Base-by-base conservation (phyloP, 2,329 filamentous ascomycete species). In the Colletotrichum sp. region DNA sequence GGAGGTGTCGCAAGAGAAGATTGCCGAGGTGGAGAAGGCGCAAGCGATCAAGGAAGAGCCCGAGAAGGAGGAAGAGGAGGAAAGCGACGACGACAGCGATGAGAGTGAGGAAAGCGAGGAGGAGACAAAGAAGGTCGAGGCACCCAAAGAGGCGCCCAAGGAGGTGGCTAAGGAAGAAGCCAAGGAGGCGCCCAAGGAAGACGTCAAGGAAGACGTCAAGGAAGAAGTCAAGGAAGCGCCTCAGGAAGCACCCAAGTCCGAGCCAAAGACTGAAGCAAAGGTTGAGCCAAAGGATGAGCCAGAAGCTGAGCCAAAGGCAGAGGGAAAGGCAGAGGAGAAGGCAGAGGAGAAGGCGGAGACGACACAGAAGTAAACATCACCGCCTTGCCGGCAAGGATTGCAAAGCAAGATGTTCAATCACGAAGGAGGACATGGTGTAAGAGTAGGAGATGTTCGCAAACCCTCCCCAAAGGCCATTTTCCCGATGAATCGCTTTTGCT, bases 61-160 rank as follows among this genome's bases (percentile, higher is more conserved):
- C 1, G 83, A 84, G 59, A 69, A 81, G 28, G 84, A 87, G 72
- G 63, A 81, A 6, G 77, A 78, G 3, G 78, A 81, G 2, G 80
- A 83, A 0, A 80, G 81, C 1, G 80, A 83, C 3, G 80, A 82
- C 13, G 78, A 79, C 4, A 74, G 79, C 10, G 78, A 80, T 3
- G 78, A 80, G 7, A 79, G 82, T 1, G 80, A 81, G 1, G 79
- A 81, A 52, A 69, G 21, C n/a, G 32, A 63, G 16, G 34, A 60
- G 5, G 79, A 80, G 10, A 77, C 81, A 44, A 79, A 80, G 39
- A 77, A 78, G 26, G 72, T 79, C 52, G 67, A 78, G 10, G 63
- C 69, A 32, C 49, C 75, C n/a, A 70, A 71, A 39, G 63, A 71
- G 26, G 71, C 65, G 26, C 60, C 57, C 7, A 77, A 78, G 8